phyloP scores from a whole-genome alignment of 805 yeast species.

The Metschnikowia dekortorum region DNA sequence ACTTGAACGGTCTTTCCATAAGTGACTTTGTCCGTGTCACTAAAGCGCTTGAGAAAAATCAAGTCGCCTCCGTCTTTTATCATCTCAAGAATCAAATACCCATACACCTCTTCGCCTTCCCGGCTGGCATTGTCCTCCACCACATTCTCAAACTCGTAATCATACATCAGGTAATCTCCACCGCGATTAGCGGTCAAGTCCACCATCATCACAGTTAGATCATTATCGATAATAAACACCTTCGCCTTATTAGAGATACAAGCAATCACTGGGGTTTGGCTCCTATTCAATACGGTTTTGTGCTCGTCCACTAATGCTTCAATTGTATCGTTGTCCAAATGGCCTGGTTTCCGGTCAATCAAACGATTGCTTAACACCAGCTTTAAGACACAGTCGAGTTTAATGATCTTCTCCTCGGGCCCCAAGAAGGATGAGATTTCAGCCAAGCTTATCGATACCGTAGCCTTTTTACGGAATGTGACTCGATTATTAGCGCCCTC shows the following conservation, averaged over 20 bases:
- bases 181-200: slow-evolving; percentile 40
- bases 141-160: slow-evolving; percentile 59
- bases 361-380: slow-evolving; percentile 29
- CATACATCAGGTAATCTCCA: slow-evolving; percentile 62
- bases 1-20: slow-evolving; percentile 24
- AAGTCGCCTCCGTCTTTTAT: slow-evolving; percentile 49
- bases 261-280: slow-evolving; percentile 31
- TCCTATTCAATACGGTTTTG: slow-evolving; percentile 16
- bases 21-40: slow-evolving; percentile 34
- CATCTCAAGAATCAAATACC: slow-evolving; percentile 62
- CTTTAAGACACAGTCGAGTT: slow-evolving; percentile 36
- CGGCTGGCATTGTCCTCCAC: slow-evolving; percentile 12
- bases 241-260: slow-evolving; percentile 38
- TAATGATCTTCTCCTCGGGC: slow-evolving; percentile 36
- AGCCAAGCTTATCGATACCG: slow-evolving; percentile 23
- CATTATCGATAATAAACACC: slow-evolving; percentile 36
- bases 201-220: slow-evolving; percentile 25
- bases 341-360: slow-evolving; percentile 18
- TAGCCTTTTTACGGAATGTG: neutral
- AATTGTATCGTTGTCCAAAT: slow-evolving; percentile 25
- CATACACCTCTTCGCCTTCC: slow-evolving; percentile 45
- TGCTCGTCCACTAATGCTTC: slow-evolving; percentile 28
- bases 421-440: slow-evolving; percentile 31
- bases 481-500: neutral
- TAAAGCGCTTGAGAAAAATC: slow-evolving; percentile 43